Percentiles rank a stretch among this genome's conserved stretches.
Conservation (phyloP, 1,284 basidiomycete species). For the Leccinum pachyderme region DNA sequence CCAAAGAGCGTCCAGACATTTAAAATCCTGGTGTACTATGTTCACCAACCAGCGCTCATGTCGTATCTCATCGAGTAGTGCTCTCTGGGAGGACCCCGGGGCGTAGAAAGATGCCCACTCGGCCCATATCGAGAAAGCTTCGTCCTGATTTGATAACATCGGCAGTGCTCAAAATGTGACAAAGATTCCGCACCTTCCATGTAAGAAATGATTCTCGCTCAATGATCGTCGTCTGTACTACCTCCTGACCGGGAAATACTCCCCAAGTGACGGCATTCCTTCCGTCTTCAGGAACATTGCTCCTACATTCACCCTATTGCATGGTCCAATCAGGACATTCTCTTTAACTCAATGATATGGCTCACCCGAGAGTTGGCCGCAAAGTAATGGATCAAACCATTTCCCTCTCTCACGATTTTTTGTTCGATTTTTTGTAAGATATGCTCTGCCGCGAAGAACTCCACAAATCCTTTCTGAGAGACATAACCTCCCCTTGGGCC, state of each 20-base stretch:
- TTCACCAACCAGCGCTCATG: constrained; percentile 88
- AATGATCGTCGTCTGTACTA: constrained; percentile 96
- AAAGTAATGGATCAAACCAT: constrained; percentile 80
- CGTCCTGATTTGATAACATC: constrained; percentile 58
- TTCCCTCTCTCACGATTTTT: constrained; percentile 52
- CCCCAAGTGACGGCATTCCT: constrained; percentile 99
- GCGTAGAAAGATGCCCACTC: constrained; percentile 93
- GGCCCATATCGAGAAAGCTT: constrained; percentile 95
- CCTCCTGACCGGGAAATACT: constrained; percentile 95
- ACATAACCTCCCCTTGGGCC: constrained; percentile 91
- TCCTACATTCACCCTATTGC: constrained; percentile 73
- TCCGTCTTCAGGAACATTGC: constrained; percentile 77
- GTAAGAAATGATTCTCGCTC: constrained; percentile 89
- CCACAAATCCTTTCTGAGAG: constrained; percentile 97
- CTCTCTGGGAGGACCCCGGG: constrained; percentile 70
- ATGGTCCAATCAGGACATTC: neutral
- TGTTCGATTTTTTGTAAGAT: constrained; percentile 67
- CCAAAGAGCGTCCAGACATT: constrained; percentile 82
- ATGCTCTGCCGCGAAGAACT: constrained; percentile 80
- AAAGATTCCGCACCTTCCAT: constrained; percentile 71
- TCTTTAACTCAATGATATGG: neutral
- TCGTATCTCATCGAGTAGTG: constrained; percentile 69
- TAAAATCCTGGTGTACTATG: constrained; percentile 94
- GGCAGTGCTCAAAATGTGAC: neutral
- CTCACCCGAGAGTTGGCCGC: constrained; percentile 78